A percentile compares a stretch with the other conserved stretches of the same genome.
Evolutionary conservation across 352 stramenopile species (phyloP).

Genomic region (Pythium sp.): DNA sequence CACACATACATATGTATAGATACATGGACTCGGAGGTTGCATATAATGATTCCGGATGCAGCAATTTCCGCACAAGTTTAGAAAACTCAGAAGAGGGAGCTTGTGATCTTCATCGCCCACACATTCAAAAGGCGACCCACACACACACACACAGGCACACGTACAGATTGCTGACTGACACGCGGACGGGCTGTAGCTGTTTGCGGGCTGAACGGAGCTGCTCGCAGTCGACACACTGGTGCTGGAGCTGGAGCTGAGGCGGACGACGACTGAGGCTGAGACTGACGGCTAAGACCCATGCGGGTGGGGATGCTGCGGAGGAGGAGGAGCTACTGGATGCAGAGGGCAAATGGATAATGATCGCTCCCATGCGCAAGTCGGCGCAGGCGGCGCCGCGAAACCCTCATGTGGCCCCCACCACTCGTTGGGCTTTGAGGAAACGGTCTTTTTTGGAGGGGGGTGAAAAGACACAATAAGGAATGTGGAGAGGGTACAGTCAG

Average conservation of each 20-base stretch:
- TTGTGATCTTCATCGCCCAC: conserved; percentile 77
- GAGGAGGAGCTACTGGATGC: conserved; percentile 6
- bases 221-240: neutral
- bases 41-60: conserved; percentile 91
- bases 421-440: neutral
- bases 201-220: neutral
- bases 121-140: conserved; percentile 8
- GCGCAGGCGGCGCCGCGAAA: neutral
- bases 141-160: conserved; percentile 13
- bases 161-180: neutral
- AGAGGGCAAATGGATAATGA: conserved; percentile 14
- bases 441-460: neutral
- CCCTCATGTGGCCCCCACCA: neutral
- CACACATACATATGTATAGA: conserved; percentile 19
- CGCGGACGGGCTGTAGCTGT: neutral
- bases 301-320: neutral
- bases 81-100: conserved; percentile 85
- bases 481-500: neutral
- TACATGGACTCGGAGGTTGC: conserved; percentile 74
- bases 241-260: neutral
- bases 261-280: neutral
- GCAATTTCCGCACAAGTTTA: conserved; percentile 73
- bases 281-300: neutral
- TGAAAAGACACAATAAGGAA: neutral
- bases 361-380: neutral